phyloP scores from a whole-genome alignment of 306 rosid genomes.

The Pyrus betulifolia region DNA sequence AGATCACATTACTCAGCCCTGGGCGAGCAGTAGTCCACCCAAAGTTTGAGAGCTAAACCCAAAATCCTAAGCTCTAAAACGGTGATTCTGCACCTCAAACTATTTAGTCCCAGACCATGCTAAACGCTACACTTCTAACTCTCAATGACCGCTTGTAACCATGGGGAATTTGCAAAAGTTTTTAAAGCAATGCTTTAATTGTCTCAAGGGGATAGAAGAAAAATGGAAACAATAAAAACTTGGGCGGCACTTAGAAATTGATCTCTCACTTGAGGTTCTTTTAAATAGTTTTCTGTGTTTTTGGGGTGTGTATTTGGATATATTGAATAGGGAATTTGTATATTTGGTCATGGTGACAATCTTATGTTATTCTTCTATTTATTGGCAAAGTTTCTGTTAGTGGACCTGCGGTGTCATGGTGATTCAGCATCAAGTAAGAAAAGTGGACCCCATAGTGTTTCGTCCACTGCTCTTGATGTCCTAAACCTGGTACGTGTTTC shows the following conservation, averaged over 20 bases:
- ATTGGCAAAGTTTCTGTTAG: slow-evolving; percentile 67
- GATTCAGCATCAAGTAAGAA: slow-evolving; percentile 66
- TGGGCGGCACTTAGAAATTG: background rate
- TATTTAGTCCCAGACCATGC: background rate
- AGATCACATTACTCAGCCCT: background rate
- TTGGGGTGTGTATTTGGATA: background rate
- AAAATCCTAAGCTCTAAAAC: background rate
- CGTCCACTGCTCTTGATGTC: slow-evolving; percentile 84
- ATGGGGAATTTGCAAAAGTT: background rate
- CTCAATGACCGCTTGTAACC: background rate
- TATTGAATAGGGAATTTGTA: background rate
- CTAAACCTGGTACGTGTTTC: slow-evolving; percentile 58
- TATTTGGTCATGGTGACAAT: slow-evolving; percentile 3
- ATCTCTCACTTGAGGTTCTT: background rate
- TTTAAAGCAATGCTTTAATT: background rate
- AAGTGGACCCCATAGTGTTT: slow-evolving; percentile 70
- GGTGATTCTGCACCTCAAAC: background rate
- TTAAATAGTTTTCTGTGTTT: background rate
- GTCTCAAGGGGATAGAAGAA: background rate
- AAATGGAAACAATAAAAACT: too few relatives aligned
- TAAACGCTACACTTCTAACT: background rate
- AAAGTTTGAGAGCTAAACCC: background rate
- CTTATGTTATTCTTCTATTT: slow-evolving; percentile 16
- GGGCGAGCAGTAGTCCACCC: background rate
- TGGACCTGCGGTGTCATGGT: slow-evolving; percentile 88